phyloP scores from a whole-genome alignment of 2,329 filamentous ascomycete genomes.

The Ilyonectria mors-panacis region DNA sequence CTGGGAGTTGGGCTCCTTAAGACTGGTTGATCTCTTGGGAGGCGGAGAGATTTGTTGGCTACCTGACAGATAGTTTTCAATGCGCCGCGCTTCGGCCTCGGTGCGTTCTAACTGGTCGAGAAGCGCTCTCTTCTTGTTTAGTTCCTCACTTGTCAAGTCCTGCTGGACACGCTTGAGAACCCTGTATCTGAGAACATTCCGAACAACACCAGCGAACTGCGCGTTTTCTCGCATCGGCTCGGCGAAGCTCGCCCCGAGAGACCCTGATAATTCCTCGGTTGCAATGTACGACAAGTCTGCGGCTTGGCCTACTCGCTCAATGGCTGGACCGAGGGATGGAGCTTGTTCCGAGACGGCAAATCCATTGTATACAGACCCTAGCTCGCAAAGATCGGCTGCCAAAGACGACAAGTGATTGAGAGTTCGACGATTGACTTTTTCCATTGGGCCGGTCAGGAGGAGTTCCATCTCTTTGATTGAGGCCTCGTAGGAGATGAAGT shows the following conservation, averaged over 20 bases:
- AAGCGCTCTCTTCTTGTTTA: conserved; percentile 86
- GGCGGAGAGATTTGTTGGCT: conserved; percentile 76
- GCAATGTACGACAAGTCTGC: conserved; percentile 97
- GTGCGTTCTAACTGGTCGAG: conserved; percentile 93
- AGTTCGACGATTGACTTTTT: conserved; percentile 94
- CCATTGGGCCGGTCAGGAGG: conserved; percentile 91
- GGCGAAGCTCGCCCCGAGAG: conserved; percentile 92
- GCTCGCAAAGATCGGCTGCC: conserved; percentile 89
- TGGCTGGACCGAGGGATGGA: conserved; percentile 88
- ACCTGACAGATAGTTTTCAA: conserved; percentile 90
- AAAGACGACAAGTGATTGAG: conserved; percentile 87
- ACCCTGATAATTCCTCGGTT: conserved; percentile 89
- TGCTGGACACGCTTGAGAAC: conserved; percentile 96
- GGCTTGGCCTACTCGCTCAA: conserved; percentile 94
- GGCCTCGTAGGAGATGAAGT: conserved; percentile 93
- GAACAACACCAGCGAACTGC: conserved; percentile 95
- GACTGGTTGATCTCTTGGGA: conserved; percentile 74
- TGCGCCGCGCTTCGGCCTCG: conserved; percentile 91
- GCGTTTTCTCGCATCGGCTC: conserved; percentile 98
- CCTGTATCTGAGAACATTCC: conserved; percentile 88
- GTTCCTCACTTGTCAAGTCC: conserved; percentile 95
- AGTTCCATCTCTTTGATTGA: conserved; percentile 93
- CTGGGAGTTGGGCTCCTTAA: conserved; percentile 65
- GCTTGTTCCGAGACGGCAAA: conserved; percentile 96
- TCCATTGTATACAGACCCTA: conserved; percentile 96